Percentiles rank a stretch among this genome's conserved stretches.
phyloP scores from a whole-genome alignment of 768 basidiomycete genomes.

The Chalciporus sphaerocephalus region DNA sequence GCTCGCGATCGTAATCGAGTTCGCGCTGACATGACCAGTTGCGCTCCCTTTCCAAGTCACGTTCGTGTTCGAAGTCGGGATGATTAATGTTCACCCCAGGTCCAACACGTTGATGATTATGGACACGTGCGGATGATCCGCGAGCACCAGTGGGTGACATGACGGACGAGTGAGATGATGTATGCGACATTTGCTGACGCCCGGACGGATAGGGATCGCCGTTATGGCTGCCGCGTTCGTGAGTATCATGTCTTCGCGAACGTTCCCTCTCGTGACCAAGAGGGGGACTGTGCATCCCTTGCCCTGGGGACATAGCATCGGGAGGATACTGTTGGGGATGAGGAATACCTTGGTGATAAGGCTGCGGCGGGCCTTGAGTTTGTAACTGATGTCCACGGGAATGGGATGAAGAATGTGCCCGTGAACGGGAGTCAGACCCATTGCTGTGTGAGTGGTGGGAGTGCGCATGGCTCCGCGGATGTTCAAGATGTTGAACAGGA shows the following conservation, averaged over 20 bases:
- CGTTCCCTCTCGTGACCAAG: conserved; percentile 40
- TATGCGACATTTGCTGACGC: conserved; percentile 29
- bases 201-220: conserved; percentile 32
- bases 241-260: conserved; percentile 46
- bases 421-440: conserved; percentile 42
- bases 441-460: conserved; percentile 41
- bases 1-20: conserved; percentile 41
- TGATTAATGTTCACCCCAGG: conserved; percentile 54
- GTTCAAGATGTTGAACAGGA: conserved; percentile 38
- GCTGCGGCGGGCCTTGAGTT: conserved; percentile 28
- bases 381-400: conserved; percentile 46
- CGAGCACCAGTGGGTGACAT: conserved; percentile 34
- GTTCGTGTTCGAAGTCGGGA: conserved; percentile 32
- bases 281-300: conserved; percentile 47
- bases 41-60: conserved; percentile 48
- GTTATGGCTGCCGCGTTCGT: conserved; percentile 37
- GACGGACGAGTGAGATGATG: conserved; percentile 34
- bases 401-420: conserved; percentile 50
- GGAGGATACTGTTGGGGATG: conserved; percentile 44
- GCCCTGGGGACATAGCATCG: conserved; percentile 45
- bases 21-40: conserved; percentile 37
- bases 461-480: conserved; percentile 32
- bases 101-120: conserved; percentile 65
- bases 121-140: conserved; percentile 41
- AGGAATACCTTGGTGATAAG: conserved; percentile 34